Evolutionary conservation across 2,329 filamentous ascomycete species (phyloP).

Genomic region (Fusarium nodosum): DNA sequence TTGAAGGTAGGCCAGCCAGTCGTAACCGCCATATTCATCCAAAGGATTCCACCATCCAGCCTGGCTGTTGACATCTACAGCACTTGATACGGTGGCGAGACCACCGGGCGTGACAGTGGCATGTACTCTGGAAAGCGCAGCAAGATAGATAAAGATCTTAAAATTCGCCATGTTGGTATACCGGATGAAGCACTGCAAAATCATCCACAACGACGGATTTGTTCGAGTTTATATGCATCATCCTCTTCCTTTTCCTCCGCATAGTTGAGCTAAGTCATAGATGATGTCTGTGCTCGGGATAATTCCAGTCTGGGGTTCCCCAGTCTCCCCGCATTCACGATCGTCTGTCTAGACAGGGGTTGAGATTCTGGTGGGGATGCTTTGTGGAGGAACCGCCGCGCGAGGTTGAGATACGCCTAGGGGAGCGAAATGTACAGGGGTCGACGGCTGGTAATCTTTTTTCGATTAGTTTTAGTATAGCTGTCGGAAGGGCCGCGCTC

Average conservation of each 20-base stretch:
- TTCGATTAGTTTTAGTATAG: neutral
- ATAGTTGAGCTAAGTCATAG: neutral
- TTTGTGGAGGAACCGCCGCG: neutral
- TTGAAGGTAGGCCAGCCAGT: conserved; percentile 44
- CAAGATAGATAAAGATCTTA: conserved; percentile 1
- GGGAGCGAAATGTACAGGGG: fast-evolving
- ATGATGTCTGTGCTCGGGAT: neutral
- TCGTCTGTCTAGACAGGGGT: neutral
- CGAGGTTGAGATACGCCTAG: fast-evolving
- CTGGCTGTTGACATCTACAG: conserved; percentile 44
- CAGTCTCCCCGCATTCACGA: neutral
- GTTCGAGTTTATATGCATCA: neutral
- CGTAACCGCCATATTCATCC: conserved; percentile 46
- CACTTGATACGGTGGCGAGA: conserved; percentile 16
- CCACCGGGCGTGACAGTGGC: conserved; percentile 4
- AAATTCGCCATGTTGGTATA: conserved; percentile 2
- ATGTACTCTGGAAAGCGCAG: conserved; percentile 4
- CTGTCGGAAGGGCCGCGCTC: neutral
- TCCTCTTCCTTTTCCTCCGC: neutral
- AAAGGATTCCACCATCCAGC: conserved; percentile 49
- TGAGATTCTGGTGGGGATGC: neutral
- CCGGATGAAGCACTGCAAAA: neutral
- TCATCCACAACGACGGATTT: fast-evolving
- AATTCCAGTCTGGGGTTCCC: neutral
- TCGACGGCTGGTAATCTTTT: neutral